phyloP scores from a whole-genome alignment of 257 asterid genomes.

The Solanum clarkiae region DNA sequence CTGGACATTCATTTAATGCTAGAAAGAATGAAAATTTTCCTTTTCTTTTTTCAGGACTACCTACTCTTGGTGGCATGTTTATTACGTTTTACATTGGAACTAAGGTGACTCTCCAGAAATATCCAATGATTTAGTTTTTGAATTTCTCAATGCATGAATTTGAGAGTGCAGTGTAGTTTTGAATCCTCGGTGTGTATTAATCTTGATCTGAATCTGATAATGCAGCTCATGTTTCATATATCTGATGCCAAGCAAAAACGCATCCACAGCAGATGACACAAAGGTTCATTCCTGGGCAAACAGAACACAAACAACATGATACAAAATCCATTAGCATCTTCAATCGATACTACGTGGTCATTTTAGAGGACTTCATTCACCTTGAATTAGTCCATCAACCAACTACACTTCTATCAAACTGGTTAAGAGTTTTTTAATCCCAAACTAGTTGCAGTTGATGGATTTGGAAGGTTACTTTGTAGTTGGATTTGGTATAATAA shows the following conservation, averaged over 20 bases:
- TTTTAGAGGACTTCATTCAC: neutral
- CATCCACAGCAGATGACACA: neutral
- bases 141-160: constrained; percentile 3
- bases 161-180: neutral
- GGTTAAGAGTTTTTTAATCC: neutral
- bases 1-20: neutral
- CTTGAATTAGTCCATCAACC: neutral
- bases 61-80: constrained; percentile 56
- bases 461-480: neutral
- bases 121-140: neutral
- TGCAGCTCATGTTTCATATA: constrained; percentile 92
- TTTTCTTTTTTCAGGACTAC: constrained; percentile 44
- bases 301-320: neutral
- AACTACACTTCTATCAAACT: neutral
- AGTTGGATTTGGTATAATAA: neutral
- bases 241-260: constrained; percentile 53
- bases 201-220: constrained; percentile 2
- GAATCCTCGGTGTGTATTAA: constrained; percentile 1
- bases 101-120: constrained; percentile 37
- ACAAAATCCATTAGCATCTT: neutral
- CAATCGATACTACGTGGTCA: neutral
- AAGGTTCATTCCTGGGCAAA: neutral
- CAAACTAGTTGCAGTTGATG: neutral
- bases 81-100: constrained; percentile 80
- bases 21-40: constrained; percentile 1